phyloP scores from a whole-genome alignment of 371 early-diverging fungal genomes.

The Syncephalis plumigaleata region DNA sequence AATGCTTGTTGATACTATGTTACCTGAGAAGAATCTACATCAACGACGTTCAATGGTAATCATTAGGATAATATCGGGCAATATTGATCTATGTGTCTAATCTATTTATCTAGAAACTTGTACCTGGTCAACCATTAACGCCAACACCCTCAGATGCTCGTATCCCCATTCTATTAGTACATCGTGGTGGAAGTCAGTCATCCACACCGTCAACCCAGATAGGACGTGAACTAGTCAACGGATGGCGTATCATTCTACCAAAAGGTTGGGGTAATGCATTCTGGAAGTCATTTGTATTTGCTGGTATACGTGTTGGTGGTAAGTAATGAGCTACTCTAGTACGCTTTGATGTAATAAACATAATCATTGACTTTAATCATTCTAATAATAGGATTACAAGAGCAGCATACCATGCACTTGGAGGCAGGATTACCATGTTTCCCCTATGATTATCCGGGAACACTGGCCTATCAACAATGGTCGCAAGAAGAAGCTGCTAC shows the following conservation, averaged over 20 bases:
- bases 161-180: slow-evolving; percentile 67
- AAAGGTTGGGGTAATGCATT: slow-evolving; percentile 66
- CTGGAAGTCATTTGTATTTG: slow-evolving; percentile 79
- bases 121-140: slow-evolving; percentile 52
- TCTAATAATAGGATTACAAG: slow-evolving; percentile 19
- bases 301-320: slow-evolving; percentile 71
- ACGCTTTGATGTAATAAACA: no score
- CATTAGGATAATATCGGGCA: background rate
- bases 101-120: slow-evolving; percentile 14
- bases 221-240: slow-evolving; percentile 28
- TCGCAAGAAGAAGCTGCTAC: slow-evolving; percentile 12
- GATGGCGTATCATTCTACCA: slow-evolving; percentile 75
- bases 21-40: slow-evolving; percentile 44
- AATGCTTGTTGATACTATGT: slow-evolving; percentile 16
- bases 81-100: background rate
- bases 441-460: slow-evolving; percentile 36
- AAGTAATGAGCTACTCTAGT: no score
- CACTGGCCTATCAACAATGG: slow-evolving; percentile 27
- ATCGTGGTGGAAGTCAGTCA: slow-evolving; percentile 29
- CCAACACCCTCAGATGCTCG: slow-evolving; percentile 28
- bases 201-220: slow-evolving; percentile 7
- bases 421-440: slow-evolving; percentile 32
- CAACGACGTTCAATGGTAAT: slow-evolving; percentile 35
- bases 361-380: no score
- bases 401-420: slow-evolving; percentile 30